Evolutionary conservation across 805 yeast genomes (phyloP).

Genomic region (Vanderwaltozyma verrucispora): DNA sequence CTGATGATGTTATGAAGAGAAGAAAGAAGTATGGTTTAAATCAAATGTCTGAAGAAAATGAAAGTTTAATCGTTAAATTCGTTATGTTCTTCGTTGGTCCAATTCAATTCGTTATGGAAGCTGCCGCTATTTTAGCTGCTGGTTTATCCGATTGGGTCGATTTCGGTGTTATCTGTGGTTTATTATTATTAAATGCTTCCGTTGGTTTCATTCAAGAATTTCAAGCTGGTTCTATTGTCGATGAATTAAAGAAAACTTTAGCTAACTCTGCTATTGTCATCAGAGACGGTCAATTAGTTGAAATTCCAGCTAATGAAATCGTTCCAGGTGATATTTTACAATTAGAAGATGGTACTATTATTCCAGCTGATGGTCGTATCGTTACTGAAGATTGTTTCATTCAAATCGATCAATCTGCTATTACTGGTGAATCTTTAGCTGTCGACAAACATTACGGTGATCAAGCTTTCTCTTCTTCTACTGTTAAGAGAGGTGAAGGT

Average conservation of each 20-base stretch:
- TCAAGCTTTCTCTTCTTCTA: constrained; percentile 80
- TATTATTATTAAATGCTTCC: constrained; percentile 74
- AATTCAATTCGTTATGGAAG: constrained; percentile 95
- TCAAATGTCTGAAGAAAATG: constrained; percentile 85
- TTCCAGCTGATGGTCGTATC: constrained; percentile 88
- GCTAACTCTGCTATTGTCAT: constrained; percentile 83
- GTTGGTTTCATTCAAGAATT: constrained; percentile 96
- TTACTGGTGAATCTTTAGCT: constrained; percentile 95
- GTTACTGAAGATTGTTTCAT: constrained; percentile 76
- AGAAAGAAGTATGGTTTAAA: constrained; percentile 85
- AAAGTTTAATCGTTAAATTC: constrained; percentile 69
- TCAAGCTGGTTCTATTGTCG: constrained; percentile 98
- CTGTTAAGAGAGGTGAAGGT: constrained; percentile 93
- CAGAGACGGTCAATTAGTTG: constrained; percentile 70
- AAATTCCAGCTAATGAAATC: constrained; percentile 72
- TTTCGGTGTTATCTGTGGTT: constrained; percentile 93
- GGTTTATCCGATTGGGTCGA: constrained; percentile 98
- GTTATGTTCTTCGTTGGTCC: constrained; percentile 88
- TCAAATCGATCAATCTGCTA: constrained; percentile 93
- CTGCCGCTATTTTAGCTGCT: constrained; percentile 90
- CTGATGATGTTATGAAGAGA: constrained; percentile 70
- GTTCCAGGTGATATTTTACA: constrained; percentile 94
- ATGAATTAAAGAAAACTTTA: constrained; percentile 88
- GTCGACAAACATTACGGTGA: constrained; percentile 88
- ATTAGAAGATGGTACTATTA: constrained; percentile 86